Percentiles rank a stretch among this genome's conserved stretches.
Evolutionary conservation across 306 rosid species (phyloP).

Genomic region (Argentina anserina): DNA sequence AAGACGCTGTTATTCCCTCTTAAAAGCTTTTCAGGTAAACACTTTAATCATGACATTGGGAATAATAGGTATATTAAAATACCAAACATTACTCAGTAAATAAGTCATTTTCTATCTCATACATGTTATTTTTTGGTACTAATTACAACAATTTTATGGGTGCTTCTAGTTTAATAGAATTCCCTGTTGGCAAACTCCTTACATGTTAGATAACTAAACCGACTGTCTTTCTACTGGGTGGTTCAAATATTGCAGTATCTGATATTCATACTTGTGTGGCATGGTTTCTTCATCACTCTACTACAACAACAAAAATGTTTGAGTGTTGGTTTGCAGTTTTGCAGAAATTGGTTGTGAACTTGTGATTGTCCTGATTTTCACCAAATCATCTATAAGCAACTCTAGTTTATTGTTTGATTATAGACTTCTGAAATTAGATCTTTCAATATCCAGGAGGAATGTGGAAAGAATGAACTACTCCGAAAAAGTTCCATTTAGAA

Average conservation of each 20-base stretch:
- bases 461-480: slow-evolving; percentile 49
- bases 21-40: slow-evolving; percentile 78
- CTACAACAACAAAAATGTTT: not conserved
- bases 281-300: not conserved
- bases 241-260: not conserved
- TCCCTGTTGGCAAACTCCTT: not conserved
- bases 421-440: slow-evolving; percentile 6
- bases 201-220: not conserved
- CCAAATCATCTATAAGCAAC: slow-evolving; percentile 9
- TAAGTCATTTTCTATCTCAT: not conserved
- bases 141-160: not conserved
- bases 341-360: slow-evolving; percentile 8
- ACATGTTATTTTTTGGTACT: not conserved
- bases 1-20: slow-evolving; percentile 59
- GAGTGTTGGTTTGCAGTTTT: not conserved
- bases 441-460: slow-evolving; percentile 59
- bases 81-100: not conserved
- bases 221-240: not conserved
- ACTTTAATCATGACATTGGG: not conserved
- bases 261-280: not conserved
- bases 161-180: not conserved
- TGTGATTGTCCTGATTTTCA: not conserved
- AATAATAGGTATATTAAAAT: not conserved
- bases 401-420: slow-evolving; percentile 11
- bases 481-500: slow-evolving; percentile 29